These are phyloP conservation scores for Geranomyces variabilis DNA, from an alignment of 192 early-diverging fungal genomes.

Conservation along the genomic window DNA sequence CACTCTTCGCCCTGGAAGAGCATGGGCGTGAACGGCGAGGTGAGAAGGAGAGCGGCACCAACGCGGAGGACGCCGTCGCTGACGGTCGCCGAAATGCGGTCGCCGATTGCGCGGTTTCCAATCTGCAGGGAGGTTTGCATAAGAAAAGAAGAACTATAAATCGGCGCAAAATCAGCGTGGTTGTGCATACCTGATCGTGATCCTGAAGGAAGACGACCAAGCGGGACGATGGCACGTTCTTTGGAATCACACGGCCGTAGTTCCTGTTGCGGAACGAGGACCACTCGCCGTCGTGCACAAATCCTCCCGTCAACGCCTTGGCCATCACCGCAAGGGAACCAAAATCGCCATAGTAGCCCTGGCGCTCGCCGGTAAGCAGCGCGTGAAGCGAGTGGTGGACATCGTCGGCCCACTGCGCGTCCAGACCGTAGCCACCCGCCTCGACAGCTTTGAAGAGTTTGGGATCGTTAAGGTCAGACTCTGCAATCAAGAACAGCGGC, in stretches of 20 bases:
- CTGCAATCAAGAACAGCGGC: slow-evolving; percentile 36
- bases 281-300: slow-evolving; percentile 42
- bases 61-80: slow-evolving; percentile 13
- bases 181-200: slow-evolving; percentile 30
- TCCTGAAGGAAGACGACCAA: slow-evolving; percentile 37
- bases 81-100: slow-evolving; percentile 31
- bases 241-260: slow-evolving; percentile 30
- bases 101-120: slow-evolving; percentile 39
- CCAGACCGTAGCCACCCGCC: slow-evolving; percentile 37
- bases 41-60: slow-evolving; percentile 35
- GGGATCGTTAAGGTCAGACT: slow-evolving; percentile 37
- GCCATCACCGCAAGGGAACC: slow-evolving; percentile 33
- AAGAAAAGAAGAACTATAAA: not conserved
- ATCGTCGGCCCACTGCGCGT: slow-evolving; percentile 39
- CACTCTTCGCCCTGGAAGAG: slow-evolving; percentile 42
- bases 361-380: slow-evolving; percentile 32
- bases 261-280: slow-evolving; percentile 33
- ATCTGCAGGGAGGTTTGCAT: slow-evolving; percentile 2
- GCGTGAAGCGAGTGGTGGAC: slow-evolving; percentile 39
- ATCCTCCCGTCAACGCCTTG: slow-evolving; percentile 32
- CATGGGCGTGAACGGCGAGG: slow-evolving; percentile 36
- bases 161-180: not conserved
- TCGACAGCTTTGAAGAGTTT: slow-evolving; percentile 31
- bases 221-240: slow-evolving; percentile 28
- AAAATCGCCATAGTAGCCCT: slow-evolving; percentile 42